phyloP scores from a whole-genome alignment of 768 basidiomycete genomes.

The Ramaria sp. region DNA sequence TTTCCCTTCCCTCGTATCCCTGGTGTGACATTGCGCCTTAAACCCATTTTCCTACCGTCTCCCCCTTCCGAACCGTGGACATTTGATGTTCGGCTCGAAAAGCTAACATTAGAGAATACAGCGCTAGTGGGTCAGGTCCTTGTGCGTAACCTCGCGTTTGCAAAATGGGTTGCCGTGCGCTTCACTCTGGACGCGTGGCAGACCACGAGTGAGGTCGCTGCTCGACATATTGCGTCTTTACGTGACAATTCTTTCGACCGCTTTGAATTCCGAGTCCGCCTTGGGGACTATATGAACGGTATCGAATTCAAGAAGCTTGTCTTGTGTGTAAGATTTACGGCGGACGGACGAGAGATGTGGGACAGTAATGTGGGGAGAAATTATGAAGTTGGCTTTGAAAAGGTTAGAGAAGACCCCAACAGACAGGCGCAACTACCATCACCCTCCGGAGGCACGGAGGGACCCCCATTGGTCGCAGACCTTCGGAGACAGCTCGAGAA shows the following conservation, averaged over 20 bases:
- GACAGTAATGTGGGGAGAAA: slow-evolving; percentile 80
- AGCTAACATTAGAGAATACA: slow-evolving; percentile 4
- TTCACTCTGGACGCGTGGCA: slow-evolving; percentile 96
- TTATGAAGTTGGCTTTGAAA: slow-evolving; percentile 63
- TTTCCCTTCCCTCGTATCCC: background rate
- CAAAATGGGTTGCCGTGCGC: slow-evolving; percentile 79
- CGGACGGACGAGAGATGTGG: slow-evolving; percentile 76
- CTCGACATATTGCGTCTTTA: slow-evolving; percentile 43
- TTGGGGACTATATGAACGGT: slow-evolving; percentile 58
- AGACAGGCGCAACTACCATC: slow-evolving; percentile 15
- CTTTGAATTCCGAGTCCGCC: slow-evolving; percentile 65
- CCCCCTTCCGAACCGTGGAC: background rate
- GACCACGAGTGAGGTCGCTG: slow-evolving; percentile 89
- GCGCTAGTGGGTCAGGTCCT: slow-evolving; percentile 63
- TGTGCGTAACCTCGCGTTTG: slow-evolving; percentile 78
- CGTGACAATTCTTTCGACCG: slow-evolving; percentile 42
- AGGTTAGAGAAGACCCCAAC: slow-evolving; percentile 18
- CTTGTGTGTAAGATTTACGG: slow-evolving; percentile 64
- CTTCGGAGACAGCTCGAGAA: slow-evolving; percentile 58
- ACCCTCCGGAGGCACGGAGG: slow-evolving; percentile 27
- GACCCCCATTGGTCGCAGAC: slow-evolving; percentile 40
- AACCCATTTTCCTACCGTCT: background rate
- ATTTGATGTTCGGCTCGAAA: slow-evolving; percentile 5
- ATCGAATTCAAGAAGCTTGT: slow-evolving; percentile 68
- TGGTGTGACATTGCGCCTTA: background rate